A percentile compares a stretch with the other conserved stretches of the same genome.
Evolutionary conservation across 2,329 filamentous ascomycete genomes (phyloP).

Genomic region (Lecanicillium sp.): DNA sequence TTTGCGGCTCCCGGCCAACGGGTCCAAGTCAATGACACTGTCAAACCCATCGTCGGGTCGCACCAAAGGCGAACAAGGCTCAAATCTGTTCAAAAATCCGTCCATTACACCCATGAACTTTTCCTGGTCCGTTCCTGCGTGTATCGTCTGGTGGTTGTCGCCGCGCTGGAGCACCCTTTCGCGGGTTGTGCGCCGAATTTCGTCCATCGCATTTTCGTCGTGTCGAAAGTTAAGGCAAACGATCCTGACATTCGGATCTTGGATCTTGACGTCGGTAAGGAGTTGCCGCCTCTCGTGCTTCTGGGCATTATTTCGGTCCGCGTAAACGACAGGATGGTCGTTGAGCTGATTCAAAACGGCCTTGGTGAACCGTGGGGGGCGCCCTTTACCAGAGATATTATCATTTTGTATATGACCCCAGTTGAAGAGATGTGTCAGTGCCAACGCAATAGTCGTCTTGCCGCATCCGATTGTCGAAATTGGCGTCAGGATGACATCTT

Average conservation of each 20-base stretch:
- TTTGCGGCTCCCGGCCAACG: constrained; percentile 64
- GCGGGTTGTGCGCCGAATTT: constrained; percentile 67
- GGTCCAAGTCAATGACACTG: constrained; percentile 75
- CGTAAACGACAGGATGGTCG: constrained; percentile 66
- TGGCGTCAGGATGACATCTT: constrained; percentile 75
- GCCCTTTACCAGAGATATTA: constrained; percentile 75
- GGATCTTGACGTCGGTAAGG: constrained; percentile 64
- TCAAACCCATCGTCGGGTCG: constrained; percentile 80
- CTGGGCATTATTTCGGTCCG: constrained; percentile 92
- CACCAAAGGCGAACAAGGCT: constrained; percentile 59
- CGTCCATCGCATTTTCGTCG: constrained; percentile 64
- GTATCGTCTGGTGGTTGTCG: constrained; percentile 97
- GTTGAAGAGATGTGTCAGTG: constrained; percentile 71
- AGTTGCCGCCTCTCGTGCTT: constrained; percentile 82
- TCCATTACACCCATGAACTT: constrained; percentile 93
- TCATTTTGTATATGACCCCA: constrained; percentile 97
- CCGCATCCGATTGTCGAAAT: constrained; percentile 93
- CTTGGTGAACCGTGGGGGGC: constrained; percentile 70
- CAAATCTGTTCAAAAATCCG: constrained; percentile 80
- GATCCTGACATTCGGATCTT: constrained; percentile 58
- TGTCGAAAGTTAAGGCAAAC: constrained; percentile 89
- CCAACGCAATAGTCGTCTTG: constrained; percentile 87
- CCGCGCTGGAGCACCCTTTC: constrained; percentile 76
- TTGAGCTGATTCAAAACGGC: constrained; percentile 59
- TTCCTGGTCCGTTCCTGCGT: constrained; percentile 62